Conservation (phyloP, 179 eudicot species). For the Kewa caespitosa region DNA sequence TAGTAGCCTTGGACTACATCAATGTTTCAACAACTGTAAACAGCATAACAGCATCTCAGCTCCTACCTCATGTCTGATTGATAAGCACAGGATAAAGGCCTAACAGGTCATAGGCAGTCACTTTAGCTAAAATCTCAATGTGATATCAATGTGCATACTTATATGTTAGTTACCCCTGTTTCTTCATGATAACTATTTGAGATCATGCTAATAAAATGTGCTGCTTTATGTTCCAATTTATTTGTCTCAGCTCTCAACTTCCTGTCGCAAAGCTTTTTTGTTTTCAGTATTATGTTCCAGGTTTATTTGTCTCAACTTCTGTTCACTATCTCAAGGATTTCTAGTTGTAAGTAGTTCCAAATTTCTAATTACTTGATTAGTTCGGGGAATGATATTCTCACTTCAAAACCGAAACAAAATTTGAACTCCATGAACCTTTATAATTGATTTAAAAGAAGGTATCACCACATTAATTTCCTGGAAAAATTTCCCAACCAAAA, state of each 20-base stretch:
- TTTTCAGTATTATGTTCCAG: too few relatives aligned
- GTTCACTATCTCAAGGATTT: too few relatives aligned
- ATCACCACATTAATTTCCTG: too few relatives aligned
- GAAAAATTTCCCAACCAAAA: too few relatives aligned
- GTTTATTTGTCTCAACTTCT: too few relatives aligned
- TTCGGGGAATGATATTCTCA: too few relatives aligned
- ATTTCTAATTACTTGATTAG: too few relatives aligned
- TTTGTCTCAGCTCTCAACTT: background rate
- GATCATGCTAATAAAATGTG: slow-evolving; percentile 18
- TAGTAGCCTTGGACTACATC: slow-evolving; percentile 6
- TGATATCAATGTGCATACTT: background rate
- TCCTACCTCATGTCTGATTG: background rate
- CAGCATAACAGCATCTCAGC: slow-evolving; percentile 1
- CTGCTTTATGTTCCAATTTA: background rate
- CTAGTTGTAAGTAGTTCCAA: too few relatives aligned
- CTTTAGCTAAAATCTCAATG: background rate
- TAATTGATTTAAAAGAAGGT: too few relatives aligned
- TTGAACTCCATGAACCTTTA: too few relatives aligned
- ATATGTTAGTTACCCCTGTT: slow-evolving; percentile 6
- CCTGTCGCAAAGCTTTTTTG: too few relatives aligned
- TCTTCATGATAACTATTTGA: slow-evolving; percentile 11
- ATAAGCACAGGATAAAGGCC: slow-evolving; percentile 2
- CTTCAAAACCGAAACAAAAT: too few relatives aligned
- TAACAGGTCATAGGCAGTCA: slow-evolving; percentile 11
- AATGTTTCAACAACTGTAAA: slow-evolving; percentile 1